These are phyloP conservation scores for Byssoonygena ceratinophila DNA, from an alignment of 2,329 filamentous ascomycete species.

Conservation along the genomic window DNA sequence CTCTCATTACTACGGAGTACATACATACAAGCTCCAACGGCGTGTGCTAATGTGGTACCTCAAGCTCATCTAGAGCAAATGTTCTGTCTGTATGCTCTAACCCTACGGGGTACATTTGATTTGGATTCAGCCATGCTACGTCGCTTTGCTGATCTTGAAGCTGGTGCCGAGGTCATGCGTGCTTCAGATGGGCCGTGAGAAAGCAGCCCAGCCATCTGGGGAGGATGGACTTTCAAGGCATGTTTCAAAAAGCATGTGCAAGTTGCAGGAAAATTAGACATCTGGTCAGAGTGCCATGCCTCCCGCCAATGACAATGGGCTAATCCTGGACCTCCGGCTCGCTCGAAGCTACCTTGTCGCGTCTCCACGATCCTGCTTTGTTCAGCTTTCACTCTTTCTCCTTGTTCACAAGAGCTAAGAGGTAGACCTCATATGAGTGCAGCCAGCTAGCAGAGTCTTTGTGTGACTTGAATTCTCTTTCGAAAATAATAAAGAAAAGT, in stretches of 20 bases:
- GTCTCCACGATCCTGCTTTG: background rate
- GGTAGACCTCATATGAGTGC: no score
- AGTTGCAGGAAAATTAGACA: background rate
- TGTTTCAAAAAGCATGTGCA: slow-evolving; percentile 6
- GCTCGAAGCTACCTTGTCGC: no score
- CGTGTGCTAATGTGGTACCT: no score
- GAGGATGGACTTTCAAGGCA: background rate
- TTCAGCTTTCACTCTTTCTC: background rate
- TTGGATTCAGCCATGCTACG: background rate
- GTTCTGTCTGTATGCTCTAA: background rate
- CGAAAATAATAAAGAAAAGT: no score
- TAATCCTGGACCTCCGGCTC: background rate
- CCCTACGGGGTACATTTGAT: background rate
- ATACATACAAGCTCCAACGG: no score
- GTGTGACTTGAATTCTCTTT: no score
- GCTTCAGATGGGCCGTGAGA: no score
- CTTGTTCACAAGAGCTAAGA: no score
- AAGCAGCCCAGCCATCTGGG: background rate
- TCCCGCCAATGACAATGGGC: background rate
- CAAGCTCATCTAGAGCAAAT: background rate
- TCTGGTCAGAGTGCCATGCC: background rate
- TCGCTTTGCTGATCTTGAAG: background rate
- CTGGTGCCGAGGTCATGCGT: background rate
- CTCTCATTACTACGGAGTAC: no score
- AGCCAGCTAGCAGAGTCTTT: no score